Base-by-base conservation (phyloP, 768 basidiomycete genomes). In the Gloeophyllum trabeum region DNA sequence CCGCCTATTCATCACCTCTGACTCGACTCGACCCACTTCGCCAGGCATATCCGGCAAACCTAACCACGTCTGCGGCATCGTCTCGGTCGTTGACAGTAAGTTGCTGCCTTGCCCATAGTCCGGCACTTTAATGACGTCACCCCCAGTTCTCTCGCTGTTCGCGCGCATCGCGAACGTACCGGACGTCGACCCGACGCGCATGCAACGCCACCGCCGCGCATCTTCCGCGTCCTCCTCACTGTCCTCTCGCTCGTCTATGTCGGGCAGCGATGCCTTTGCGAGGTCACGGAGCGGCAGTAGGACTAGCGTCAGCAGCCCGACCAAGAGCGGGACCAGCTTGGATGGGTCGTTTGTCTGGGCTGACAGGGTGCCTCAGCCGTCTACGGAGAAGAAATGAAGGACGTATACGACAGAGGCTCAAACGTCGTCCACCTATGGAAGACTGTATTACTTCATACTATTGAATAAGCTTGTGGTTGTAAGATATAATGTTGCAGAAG, bases 61-160 rank as follows among this genome's bases (percentile, higher is more conserved):
- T 4, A 69, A 70, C 34, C 71, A 70, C 49, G 65, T 84, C 5
- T 76, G 70, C 5, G 87, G 87, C 12, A 71, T 90, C n/a, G 80
- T 88, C 6, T 88, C 87, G 12, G 71, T 83, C 45, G 83, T 86
- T 19, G 87, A 90, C 54, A 77, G 87, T 89, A 52, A 45, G 77
- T 65, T 3, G 25, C 38, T 12, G 12, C 18, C 12, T 25, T 35
- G 6, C 22, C 25, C 4, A 25, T 10, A 24, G 19, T 38, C 13
- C 19, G n/a, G 36, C 10, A 21, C 10, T 6, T 21, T 37, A 19
- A 32, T 43, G 16, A 21, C 18, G 46, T 7, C 6, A 21, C 22
- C 0, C 39, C 1, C 46, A 86, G 86, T 88, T 39, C 72, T 90
- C 21, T 85, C 85, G 2, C 62, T 84, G 21, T 90, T 90, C 54